Base-by-base conservation (phyloP, 352 stramenopile species). In the Hyaloperonospora arabidopsidis region DNA sequence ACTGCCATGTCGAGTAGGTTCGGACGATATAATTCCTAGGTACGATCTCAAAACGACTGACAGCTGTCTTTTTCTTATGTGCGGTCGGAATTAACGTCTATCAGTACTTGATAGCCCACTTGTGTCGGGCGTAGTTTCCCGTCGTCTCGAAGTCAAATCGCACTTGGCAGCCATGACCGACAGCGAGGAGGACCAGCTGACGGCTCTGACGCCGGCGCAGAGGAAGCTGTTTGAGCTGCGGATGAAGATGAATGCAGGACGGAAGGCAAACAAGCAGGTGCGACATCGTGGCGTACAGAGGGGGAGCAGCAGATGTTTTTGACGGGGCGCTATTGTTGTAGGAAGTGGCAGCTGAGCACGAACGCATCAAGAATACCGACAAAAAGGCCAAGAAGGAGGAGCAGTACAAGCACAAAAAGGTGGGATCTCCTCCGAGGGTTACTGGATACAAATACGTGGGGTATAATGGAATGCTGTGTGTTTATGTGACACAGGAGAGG, bases 221-320 rank as follows among this genome's bases (percentile, higher is more conserved):
- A 71, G 60, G 39, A 92, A 89, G 65, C 74, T 92, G 53, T 92
- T 92, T 62, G 73, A 92, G 69, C 63, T 92, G 49, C 79, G 81
- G 36, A 92, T 92, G 81, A 87, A 89, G 59, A 79, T 89, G 41
- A 92, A 92, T 54, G 79, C 79, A 5, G 81, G 79, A 0, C 63
- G 81, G 38, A 89, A 89, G 54, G 77, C 79, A 12, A 89, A 89
- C 59, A 92, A 92, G 52, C 60, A 86, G 77, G 76, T 85, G 23
- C 7, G 58, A 41, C 15, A 5, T 12, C 14, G 15, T 52, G 0
- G n/a, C 5, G 14, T 12, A 32, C n/a, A n/a, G 2, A 7, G 11
- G 2, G 5, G 13, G n/a, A 35, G 19, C 1, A 44, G n/a, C 35
- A 10, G 45, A 14, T 3, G 14, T 2, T n/a, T n/a, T 28, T 49